A percentile compares a stretch with the other conserved stretches of the same genome.
Evolutionary conservation across 805 yeast species (phyloP).

Genomic region (Ogataea trehaloabstinens): DNA sequence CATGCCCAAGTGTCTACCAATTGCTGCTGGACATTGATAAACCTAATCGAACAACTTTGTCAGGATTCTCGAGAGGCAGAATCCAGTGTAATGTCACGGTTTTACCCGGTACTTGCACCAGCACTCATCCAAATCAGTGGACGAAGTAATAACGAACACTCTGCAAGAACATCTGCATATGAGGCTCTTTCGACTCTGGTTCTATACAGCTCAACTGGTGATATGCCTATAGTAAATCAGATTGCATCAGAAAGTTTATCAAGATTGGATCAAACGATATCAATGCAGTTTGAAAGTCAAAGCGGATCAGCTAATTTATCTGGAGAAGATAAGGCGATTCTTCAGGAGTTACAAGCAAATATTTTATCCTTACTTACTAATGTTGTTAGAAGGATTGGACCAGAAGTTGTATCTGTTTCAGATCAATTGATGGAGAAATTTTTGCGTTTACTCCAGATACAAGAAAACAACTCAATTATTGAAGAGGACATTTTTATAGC

Average conservation of each 20-base stretch:
- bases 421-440: slow-evolving; percentile 85
- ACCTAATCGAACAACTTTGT: slow-evolving; percentile 80
- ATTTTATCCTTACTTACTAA: slow-evolving; percentile 75
- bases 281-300: slow-evolving; percentile 48
- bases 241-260: slow-evolving; percentile 73
- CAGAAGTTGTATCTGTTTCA: slow-evolving; percentile 62
- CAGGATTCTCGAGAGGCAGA: slow-evolving; percentile 46
- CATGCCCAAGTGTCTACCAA: slow-evolving; percentile 94
- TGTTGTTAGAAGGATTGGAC: slow-evolving; percentile 77
- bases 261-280: slow-evolving; percentile 70
- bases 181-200: slow-evolving; percentile 88
- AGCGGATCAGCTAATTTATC: slow-evolving; percentile 23
- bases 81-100: slow-evolving; percentile 69
- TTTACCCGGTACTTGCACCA: slow-evolving; percentile 67
- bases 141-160: slow-evolving; percentile 76
- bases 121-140: slow-evolving; percentile 67
- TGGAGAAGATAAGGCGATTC: slow-evolving; percentile 68
- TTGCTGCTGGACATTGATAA: slow-evolving; percentile 96
- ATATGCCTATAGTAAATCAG: slow-evolving; percentile 62
- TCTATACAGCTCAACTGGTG: slow-evolving; percentile 66
- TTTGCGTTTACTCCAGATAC: slow-evolving; percentile 61
- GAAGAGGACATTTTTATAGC: slow-evolving; percentile 96
- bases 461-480: slow-evolving; percentile 59
- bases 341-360: slow-evolving; percentile 88
- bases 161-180: slow-evolving; percentile 93